Base-by-base conservation (phyloP, 495 filamentous ascomycete species). In the Acidomyces sp. region DNA sequence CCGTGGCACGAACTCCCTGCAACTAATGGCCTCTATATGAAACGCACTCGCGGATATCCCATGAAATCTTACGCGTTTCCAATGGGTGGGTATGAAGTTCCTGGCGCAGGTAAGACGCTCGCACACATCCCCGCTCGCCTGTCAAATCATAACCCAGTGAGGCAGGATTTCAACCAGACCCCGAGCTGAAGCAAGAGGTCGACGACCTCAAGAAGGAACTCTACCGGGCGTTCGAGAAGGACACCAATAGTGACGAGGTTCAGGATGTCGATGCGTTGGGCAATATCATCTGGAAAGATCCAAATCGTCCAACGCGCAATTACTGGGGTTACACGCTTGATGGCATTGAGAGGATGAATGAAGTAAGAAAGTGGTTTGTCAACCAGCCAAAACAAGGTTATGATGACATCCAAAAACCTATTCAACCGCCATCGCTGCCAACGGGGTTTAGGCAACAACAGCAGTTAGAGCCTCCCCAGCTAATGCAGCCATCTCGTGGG, bases 311-410 rank as follows among this genome's bases (percentile, higher is more conserved):
- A 6, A 50, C 47, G 3, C 19, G 41, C 20, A 50, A 50, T 27
- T 50, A 50, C 37, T 50, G 42, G 41, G 47, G 47, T 11, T 50
- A 32, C 18, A 17, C 28, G 17, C 20, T 45, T 12, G 47, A 45
- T 17, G 37, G 37, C 15, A 39, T 50, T n/a, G 35, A 39, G 6
- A 34, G 18, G 37, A 28, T 25, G 22, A 45, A 39, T 20, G 47
- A 45, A 30, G 1, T 45, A 1, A 18, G 21, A 3, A 33, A 13
- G 23, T 15, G 21, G 2, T 26, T 33, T n/a, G 9, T 23, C 18
- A 25, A 29, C n/a, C 26, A 2, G 1, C 26, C 30, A 9, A 37
- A 7, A 11, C 43, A 88, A 93, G 39, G 32, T 3, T 48, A 48
- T 24, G 37, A 2, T 15, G 37, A 48, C 29, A 41, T 49, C 59